Evolutionary conservation across 176 grass and related monocot species (phyloP).

Genomic region (Raddia guianensis): DNA sequence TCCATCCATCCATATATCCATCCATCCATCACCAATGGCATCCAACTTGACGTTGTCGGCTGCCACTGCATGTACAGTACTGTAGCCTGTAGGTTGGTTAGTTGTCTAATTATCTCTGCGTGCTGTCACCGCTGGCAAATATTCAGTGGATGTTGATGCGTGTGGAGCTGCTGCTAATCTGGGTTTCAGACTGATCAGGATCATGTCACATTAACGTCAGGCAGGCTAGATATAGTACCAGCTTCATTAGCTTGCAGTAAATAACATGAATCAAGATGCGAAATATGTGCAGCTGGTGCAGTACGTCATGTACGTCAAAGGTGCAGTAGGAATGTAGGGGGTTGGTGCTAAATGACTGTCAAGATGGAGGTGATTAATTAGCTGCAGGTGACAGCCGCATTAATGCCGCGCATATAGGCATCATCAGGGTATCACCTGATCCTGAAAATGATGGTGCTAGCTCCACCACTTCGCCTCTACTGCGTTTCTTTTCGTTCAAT

Average conservation of each 20-base stretch:
- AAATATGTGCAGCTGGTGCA: background rate
- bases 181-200: background rate
- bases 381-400: slow-evolving; percentile 1
- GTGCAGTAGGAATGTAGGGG: background rate
- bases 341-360: background rate
- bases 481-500: background rate
- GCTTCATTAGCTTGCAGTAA: background rate
- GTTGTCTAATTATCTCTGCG: background rate
- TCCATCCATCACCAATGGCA: slow-evolving; percentile 7
- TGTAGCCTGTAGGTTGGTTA: too few species aligned
- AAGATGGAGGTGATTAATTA: slow-evolving; percentile 11
- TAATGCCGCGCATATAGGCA: background rate
- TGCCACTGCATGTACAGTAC: background rate
- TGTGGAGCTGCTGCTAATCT: background rate
- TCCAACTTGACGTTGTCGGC: slow-evolving; percentile 42
- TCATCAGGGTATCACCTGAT: slow-evolving; percentile 2
- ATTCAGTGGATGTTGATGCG: background rate
- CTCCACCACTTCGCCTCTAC: slow-evolving; percentile 16
- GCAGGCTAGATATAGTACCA: background rate
- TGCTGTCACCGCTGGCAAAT: background rate
- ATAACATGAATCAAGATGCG: too few species aligned
- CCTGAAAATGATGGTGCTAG: background rate
- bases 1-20: slow-evolving; percentile 24
- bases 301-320: background rate
- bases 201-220: background rate